These are phyloP conservation scores for Rhodotorula sp. DNA, from an alignment of 1,284 basidiomycete genomes.

Conservation along the genomic window DNA sequence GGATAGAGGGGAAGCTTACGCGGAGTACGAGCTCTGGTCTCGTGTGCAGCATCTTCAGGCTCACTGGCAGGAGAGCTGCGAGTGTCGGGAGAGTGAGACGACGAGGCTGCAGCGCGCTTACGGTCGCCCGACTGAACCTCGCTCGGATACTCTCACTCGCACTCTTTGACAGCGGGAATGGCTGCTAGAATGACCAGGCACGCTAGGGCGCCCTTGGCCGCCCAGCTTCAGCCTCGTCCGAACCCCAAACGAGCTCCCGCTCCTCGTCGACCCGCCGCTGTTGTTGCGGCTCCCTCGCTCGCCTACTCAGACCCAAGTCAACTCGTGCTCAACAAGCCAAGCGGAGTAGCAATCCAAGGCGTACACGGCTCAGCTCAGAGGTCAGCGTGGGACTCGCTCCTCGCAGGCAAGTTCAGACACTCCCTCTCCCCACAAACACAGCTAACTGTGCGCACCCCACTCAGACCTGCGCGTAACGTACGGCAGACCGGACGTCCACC, in stretches of 20 bases:
- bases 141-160: too few species aligned
- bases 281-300: neutral
- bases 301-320: conserved; percentile 15
- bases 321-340: conserved; percentile 36
- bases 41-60: conserved; percentile 22
- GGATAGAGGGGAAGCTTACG: conserved; percentile 9
- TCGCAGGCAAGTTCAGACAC: conserved; percentile 11
- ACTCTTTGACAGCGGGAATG: neutral
- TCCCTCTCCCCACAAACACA: neutral
- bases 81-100: neutral
- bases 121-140: too few species aligned
- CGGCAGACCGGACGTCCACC: conserved; percentile 6
- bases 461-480: conserved; percentile 17
- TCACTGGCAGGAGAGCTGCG: neutral
- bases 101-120: neutral
- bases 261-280: neutral
- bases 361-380: conserved; percentile 25
- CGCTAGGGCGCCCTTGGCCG: neutral
- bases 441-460: neutral
- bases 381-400: conserved; percentile 20
- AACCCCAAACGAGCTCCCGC: too few species aligned
- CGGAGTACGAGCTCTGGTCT: conserved; percentile 35
- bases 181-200: neutral
- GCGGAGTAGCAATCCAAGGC: conserved; percentile 24
- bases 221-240: neutral